These are phyloP conservation scores for Kentomonas sorsogonicus DNA, from an alignment of 208 protist genomes.

Conservation along the genomic window DNA sequence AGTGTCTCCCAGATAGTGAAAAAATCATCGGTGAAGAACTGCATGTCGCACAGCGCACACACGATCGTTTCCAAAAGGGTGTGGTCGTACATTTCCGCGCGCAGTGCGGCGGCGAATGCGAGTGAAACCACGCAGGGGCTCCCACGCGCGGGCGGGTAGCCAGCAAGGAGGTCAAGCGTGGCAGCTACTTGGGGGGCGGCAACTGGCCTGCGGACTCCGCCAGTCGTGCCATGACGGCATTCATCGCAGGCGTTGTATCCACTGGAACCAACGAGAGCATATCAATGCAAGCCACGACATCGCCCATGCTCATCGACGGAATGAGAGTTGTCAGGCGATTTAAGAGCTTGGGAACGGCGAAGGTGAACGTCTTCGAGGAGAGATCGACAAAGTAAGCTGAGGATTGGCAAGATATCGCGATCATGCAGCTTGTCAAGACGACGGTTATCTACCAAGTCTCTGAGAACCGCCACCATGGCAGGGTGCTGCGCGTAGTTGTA, in stretches of 20 bases:
- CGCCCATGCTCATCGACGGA: slow-evolving; percentile 36
- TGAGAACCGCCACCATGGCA: slow-evolving; percentile 27
- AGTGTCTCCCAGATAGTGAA: slow-evolving; percentile 46
- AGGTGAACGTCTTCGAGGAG: no score
- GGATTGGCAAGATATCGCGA: slow-evolving; percentile 43
- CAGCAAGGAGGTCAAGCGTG: slow-evolving; percentile 64
- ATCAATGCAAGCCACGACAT: slow-evolving; percentile 54
- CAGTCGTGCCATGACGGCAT: slow-evolving; percentile 50
- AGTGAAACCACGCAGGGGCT: slow-evolving; percentile 64
- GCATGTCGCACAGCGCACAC: slow-evolving; percentile 46
- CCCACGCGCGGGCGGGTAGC: slow-evolving; percentile 67
- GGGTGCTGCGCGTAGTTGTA: slow-evolving; percentile 40
- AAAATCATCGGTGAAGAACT: slow-evolving; percentile 82
- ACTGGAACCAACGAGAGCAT: slow-evolving; percentile 60
- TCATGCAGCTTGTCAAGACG: slow-evolving; percentile 37
- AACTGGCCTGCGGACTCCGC: slow-evolving; percentile 53
- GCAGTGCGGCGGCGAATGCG: slow-evolving; percentile 52
- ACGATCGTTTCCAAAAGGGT: slow-evolving; percentile 49
- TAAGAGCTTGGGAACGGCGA: slow-evolving; percentile 18
- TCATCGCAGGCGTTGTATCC: slow-evolving; percentile 49
- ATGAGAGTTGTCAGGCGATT: slow-evolving; percentile 27
- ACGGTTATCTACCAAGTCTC: slow-evolving; percentile 21
- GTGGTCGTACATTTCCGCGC: slow-evolving; percentile 47
- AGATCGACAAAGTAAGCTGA: no score
- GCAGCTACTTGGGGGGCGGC: slow-evolving; percentile 44